Evolutionary conservation across 2,329 filamentous ascomycete species (phyloP).

Genomic region (Scedosporium apiospermum): DNA sequence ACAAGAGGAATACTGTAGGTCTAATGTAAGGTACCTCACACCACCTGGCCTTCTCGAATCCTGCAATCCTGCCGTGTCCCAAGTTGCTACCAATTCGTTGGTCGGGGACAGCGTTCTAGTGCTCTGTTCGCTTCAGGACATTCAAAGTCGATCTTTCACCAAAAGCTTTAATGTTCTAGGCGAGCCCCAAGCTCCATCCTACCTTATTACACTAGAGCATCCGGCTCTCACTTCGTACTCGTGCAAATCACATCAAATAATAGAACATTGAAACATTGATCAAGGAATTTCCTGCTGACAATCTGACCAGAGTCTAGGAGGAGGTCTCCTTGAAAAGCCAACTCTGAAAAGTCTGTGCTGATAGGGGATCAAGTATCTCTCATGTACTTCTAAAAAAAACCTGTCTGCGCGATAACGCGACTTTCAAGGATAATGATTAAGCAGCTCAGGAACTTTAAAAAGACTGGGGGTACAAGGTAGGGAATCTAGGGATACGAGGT

Average conservation of each 20-base stretch:
- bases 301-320: too few relatives aligned
- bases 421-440: slow-evolving; percentile 2
- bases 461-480: background rate
- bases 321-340: too few relatives aligned
- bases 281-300: too few relatives aligned
- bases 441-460: background rate
- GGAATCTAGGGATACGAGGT: background rate
- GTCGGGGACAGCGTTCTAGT: too few relatives aligned
- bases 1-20: background rate
- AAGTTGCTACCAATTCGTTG: background rate
- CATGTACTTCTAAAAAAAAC: background rate
- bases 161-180: too few relatives aligned
- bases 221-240: too few relatives aligned
- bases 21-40: background rate
- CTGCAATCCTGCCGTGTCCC: background rate
- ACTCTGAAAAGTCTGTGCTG: background rate
- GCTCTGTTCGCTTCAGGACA: too few relatives aligned
- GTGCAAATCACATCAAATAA: too few relatives aligned
- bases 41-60: background rate
- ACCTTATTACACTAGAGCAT: too few relatives aligned
- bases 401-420: background rate
- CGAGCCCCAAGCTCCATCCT: too few relatives aligned
- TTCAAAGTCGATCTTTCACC: too few relatives aligned
- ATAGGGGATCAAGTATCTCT: background rate
- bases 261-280: too few relatives aligned